These are phyloP conservation scores for Alternaria dauci DNA, from an alignment of 2,329 filamentous ascomycete genomes.

Conservation along the genomic window DNA sequence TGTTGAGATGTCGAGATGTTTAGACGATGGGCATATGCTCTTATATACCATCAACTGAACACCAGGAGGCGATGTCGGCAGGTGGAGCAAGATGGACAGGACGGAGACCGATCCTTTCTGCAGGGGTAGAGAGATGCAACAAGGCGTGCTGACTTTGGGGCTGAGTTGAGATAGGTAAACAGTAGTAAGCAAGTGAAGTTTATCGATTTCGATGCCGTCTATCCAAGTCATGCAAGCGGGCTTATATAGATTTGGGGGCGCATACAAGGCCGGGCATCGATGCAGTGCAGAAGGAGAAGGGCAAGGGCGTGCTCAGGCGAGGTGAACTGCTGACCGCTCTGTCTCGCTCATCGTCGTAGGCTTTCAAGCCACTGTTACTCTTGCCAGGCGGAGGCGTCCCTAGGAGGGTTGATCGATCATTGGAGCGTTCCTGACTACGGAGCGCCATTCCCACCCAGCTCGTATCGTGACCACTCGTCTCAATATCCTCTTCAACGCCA, in stretches of 20 bases:
- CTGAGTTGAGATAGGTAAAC: constrained; percentile 4
- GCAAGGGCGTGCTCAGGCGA: constrained; percentile 8
- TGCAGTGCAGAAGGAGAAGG: constrained; percentile 4
- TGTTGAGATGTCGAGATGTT: background rate
- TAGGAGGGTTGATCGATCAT: constrained; percentile 18
- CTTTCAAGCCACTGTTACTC: constrained; percentile 42
- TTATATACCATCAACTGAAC: constrained; percentile 3
- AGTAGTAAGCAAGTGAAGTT: constrained; percentile 8
- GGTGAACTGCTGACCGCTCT: constrained; percentile 31
- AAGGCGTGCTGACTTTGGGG: constrained; percentile 8
- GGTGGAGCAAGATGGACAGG: constrained; percentile 1
- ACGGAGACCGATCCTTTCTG: constrained; percentile 7
- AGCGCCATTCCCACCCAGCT: background rate
- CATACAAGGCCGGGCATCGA: background rate
- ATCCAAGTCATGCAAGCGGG: constrained; percentile 3
- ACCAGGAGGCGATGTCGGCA: background rate
- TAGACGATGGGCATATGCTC: constrained; percentile 3
- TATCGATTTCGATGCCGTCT: constrained; percentile 2
- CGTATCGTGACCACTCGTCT: background rate
- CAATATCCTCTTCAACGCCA: background rate
- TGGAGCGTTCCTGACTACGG: constrained; percentile 4
- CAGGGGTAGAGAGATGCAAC: constrained; percentile 1
- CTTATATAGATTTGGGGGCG: constrained; percentile 28
- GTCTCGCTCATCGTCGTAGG: constrained; percentile 24
- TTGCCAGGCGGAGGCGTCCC: constrained; percentile 23